Base-by-base conservation (phyloP, 306 rosid genomes). In the Geum urbanum region DNA sequence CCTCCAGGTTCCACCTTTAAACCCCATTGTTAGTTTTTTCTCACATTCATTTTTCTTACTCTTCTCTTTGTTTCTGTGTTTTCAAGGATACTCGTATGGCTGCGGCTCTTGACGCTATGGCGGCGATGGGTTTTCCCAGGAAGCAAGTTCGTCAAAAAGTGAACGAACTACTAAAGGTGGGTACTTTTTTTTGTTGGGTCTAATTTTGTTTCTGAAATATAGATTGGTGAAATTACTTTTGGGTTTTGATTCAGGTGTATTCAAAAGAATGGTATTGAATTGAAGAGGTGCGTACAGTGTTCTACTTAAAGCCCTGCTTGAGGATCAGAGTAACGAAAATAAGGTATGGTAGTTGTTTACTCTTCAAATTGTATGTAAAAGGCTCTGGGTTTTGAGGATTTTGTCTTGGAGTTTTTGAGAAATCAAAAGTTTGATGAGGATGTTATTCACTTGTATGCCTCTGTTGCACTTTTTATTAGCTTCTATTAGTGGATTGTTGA, bases 31-130 rank as follows among this genome's bases (percentile, higher is more conserved):
- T n/a, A n/a, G n/a, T n/a, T n/a, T 10, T n/a, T 35, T 35, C 37
- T 3, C 32, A 32, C 0, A 6, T 39, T 12, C 27, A 27, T 24
- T 19, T 37, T 40, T 49, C 24, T 8, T 35, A 50, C 13, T 20
- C 13, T 9, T 58, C 12, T 11, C 14, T 45, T 8, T n/a, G 11
- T 24, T 32, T 62, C n/a, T 27, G 48, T 24, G 15, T 32, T 63
- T 72, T 55, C 74, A 74, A 67, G 65, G 48, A 19, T 41, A 47
- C 64, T 0, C 83, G 96, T 48, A 79, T 86, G 84, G 87, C 85
- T 39, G 91, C 91, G 0, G 91, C 90, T 0, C 51, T 86, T 2
- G 89, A 84, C 45, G 86, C 86, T 7, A 88, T 88, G 96, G 3
- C 41, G 1, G 81, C 65, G 0, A 77, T 32, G 7, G 89, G 90